Conservation (phyloP, 139 green algal genomes). For the Gonium pectorale region DNA sequence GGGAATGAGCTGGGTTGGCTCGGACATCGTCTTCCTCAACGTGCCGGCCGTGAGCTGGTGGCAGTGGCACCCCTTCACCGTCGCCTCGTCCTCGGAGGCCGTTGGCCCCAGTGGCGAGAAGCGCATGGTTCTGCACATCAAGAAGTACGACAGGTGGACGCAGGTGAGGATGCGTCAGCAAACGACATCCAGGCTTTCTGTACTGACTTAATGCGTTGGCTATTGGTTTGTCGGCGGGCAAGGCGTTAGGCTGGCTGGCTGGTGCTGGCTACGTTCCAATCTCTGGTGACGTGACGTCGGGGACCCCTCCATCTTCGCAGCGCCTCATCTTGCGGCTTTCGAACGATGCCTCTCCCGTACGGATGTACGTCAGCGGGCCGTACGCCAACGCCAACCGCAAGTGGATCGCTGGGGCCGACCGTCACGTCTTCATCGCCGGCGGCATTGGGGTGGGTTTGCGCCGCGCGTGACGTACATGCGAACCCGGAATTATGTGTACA, state of each 20-base stretch:
- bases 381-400: conserved; percentile 7
- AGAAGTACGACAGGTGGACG: conserved; percentile 25
- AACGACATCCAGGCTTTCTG: too few relatives aligned
- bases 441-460: conserved; percentile 41
- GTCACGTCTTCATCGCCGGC: conserved; percentile 24
- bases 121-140: conserved; percentile 36
- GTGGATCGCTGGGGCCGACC: neutral
- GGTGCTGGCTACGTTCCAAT: neutral
- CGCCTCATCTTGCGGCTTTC: conserved; percentile 1
- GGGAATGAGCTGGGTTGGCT: conserved; percentile 8
- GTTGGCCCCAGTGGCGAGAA: neutral
- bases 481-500: too few relatives aligned
- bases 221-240: too few relatives aligned
- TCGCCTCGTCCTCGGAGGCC: conserved; percentile 4
- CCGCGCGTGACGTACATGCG: too few relatives aligned
- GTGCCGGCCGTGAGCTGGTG: conserved; percentile 25
- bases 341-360: neutral
- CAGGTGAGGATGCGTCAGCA: conserved; percentile 11
- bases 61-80: conserved; percentile 45
- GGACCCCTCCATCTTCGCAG: neutral
- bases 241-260: too few relatives aligned
- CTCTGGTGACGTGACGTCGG: neutral
- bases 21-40: conserved; percentile 35
- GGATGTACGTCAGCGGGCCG: conserved; percentile 30
- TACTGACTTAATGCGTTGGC: too few relatives aligned